Evolutionary conservation across 345 rosid species (phyloP).

Genomic region (Citrus trifoliata): DNA sequence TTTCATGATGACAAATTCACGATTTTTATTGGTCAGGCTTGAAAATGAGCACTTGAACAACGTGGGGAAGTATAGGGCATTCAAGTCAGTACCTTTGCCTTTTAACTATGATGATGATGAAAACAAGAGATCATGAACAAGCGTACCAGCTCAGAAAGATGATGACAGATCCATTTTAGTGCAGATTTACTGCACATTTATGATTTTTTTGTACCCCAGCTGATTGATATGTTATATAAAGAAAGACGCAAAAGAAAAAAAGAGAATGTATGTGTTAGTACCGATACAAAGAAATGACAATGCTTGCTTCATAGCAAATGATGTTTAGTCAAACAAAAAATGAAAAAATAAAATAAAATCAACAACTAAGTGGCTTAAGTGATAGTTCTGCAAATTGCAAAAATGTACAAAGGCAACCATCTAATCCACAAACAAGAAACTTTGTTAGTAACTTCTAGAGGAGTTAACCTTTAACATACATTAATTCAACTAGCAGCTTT

Average conservation of each 20-base stretch:
- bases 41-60: slow-evolving; percentile 89
- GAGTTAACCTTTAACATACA: background rate
- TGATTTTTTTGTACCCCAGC: background rate
- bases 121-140: slow-evolving; percentile 6
- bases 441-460: background rate
- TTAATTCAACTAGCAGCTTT: background rate
- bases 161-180: background rate
- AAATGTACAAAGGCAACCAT: background rate
- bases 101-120: slow-evolving; percentile 38
- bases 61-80: slow-evolving; percentile 77
- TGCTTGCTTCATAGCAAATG: background rate
- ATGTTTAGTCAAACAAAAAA: no score
- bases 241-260: background rate
- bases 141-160: background rate
- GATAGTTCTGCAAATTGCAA: background rate
- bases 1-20: background rate
- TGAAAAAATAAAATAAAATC: background rate
- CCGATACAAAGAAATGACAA: background rate
- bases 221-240: background rate
- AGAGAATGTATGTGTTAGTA: background rate
- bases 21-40: slow-evolving; percentile 42
- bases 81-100: slow-evolving; percentile 76
- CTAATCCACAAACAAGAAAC: background rate
- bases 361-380: background rate
- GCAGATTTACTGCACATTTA: background rate